Evolutionary conservation across 192 early-diverging fungal genomes (phyloP).

Genomic region (Podila horticola): DNA sequence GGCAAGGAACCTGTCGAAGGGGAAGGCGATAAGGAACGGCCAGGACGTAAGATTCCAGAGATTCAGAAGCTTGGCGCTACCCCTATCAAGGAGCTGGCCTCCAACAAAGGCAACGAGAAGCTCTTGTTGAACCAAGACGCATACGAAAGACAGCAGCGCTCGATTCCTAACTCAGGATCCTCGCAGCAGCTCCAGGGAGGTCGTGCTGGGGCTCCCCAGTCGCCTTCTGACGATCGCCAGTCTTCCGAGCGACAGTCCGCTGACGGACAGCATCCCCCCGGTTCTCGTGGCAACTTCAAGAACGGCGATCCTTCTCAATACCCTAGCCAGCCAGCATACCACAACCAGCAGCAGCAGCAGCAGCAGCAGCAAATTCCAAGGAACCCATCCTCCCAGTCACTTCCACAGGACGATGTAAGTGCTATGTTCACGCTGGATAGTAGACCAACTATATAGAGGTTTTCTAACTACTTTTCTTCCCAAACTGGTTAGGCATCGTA

Average conservation of each 20-base stretch:
- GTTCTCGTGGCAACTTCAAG: slow-evolving; percentile 17
- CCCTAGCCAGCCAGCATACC: slow-evolving; percentile 6
- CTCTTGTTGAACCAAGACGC: slow-evolving; percentile 44
- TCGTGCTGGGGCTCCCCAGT: slow-evolving; percentile 28
- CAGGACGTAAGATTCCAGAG: slow-evolving; percentile 33
- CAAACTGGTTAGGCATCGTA: background rate
- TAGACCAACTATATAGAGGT: too few relatives aligned
- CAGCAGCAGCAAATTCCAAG: slow-evolving; percentile 16
- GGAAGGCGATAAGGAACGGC: slow-evolving; percentile 28
- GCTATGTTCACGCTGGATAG: background rate
- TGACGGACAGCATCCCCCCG: slow-evolving; percentile 19
- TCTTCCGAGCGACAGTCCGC: slow-evolving; percentile 26
- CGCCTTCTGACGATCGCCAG: slow-evolving; percentile 35
- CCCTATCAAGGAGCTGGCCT: slow-evolving; percentile 45
- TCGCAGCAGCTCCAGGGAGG: slow-evolving; percentile 17
- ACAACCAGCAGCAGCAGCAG: slow-evolving; percentile 21
- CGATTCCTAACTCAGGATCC: slow-evolving; percentile 17
- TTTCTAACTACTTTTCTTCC: background rate
- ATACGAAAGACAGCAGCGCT: slow-evolving; percentile 43
- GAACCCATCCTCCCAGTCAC: slow-evolving; percentile 31
- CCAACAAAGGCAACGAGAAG: slow-evolving; percentile 36
- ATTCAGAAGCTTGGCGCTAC: slow-evolving; percentile 47
- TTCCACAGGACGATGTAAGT: slow-evolving; percentile 40
- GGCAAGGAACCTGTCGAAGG: slow-evolving; percentile 30
- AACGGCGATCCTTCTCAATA: slow-evolving; percentile 10